These are phyloP conservation scores for Colletotrichum sp. DNA, from an alignment of 2,329 filamentous ascomycete species.

Conservation along the genomic window DNA sequence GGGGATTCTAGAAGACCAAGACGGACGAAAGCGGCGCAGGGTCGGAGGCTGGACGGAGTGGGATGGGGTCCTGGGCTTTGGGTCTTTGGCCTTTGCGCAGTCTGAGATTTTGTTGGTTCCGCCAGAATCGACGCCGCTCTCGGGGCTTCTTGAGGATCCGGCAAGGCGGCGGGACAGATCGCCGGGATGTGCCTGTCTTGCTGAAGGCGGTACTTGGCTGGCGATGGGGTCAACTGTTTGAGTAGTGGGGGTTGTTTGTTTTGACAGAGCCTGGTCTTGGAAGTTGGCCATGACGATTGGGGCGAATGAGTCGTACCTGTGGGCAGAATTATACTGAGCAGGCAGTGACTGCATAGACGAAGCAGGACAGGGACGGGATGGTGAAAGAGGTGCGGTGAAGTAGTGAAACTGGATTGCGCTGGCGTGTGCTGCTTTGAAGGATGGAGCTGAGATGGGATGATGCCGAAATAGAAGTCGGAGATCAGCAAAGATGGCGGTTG, in stretches of 20 bases:
- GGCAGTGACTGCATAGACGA: background rate
- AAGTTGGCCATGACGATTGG: background rate
- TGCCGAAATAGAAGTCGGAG: background rate
- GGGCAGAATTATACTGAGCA: background rate
- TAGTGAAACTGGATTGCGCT: background rate
- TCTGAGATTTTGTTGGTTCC: background rate
- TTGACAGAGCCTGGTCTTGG: background rate
- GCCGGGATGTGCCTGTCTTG: slow-evolving; percentile 1
- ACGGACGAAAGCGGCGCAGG: background rate
- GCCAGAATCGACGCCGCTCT: background rate
- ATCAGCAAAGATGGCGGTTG: background rate
- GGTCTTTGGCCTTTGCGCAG: background rate
- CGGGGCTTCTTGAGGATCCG: background rate
- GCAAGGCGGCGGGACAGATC: background rate
- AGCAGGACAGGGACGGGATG: background rate
- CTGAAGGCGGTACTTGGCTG: background rate
- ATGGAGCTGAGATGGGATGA: background rate
- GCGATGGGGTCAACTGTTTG: background rate
- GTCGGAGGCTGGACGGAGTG: background rate
- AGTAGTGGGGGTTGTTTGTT: slow-evolving; percentile 1
- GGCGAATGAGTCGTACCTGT: background rate
- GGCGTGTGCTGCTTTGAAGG: background rate
- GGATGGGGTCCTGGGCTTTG: background rate
- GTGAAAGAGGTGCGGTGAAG: background rate
- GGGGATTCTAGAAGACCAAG: background rate